Base-by-base conservation (phyloP, 2,329 filamentous ascomycete species). In the Diatrype stigma region DNA sequence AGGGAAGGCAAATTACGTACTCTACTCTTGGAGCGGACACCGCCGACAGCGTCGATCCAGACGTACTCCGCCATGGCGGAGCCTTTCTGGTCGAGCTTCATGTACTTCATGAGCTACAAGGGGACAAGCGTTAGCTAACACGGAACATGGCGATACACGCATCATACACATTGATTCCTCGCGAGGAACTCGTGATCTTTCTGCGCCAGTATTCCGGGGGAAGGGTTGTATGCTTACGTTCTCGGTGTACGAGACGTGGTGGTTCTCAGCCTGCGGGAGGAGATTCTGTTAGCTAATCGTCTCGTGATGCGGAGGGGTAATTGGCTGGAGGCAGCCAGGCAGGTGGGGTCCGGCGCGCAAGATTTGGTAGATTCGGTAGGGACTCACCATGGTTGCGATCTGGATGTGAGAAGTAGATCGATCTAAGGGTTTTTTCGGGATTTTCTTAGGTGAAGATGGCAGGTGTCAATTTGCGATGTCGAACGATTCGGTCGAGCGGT, bases 41-140 rank as follows among this genome's bases (percentile, higher is more conserved):
- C 86, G 70, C 92, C 91, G 60, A 77, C 74, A 60, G 88, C 80
- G 69, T 96, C 92, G 70, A 96, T 87, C 93, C 93, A 96, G 80
- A 96, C 85, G 77, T 96, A 96, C 78, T 96, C 93, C 68, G 91
- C 93, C 74, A 96, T 94, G 69, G 95, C 80, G 64, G 77, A 78
- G 72, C 91, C 92, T 73, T 87, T 89, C 79, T 97, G 93, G 72
- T 91, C 87, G 66, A 97, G 89, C 67, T 80, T 79, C 76, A 94
- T 84, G 82, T 93, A 97, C 76, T 96, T 96, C 73, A 87, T 78
- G 73, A 96, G 85, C 90, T 96, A 73, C 65, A 58, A 48, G n/a
- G 40, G 5, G 48, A 34, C 19, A 14, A 19, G 46, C 48, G 58
- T 63, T 48, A 63, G 59, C 45, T 53, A 40, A 26, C 46, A 52